Base-by-base conservation (phyloP, 352 stramenopile species). In the Phytophthora tubulina region DNA sequence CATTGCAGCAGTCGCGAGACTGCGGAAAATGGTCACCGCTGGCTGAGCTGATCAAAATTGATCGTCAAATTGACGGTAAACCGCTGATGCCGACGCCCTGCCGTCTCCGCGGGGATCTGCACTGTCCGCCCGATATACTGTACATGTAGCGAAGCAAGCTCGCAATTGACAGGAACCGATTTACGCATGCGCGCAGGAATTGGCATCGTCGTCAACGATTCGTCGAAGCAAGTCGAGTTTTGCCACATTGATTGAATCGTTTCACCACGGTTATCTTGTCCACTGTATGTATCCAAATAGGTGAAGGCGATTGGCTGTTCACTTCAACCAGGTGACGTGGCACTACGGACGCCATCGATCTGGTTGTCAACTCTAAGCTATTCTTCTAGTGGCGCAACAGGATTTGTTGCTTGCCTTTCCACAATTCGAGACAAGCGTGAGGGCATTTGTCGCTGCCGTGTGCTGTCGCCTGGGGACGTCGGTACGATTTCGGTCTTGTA, bases 401-500 rank as follows among this genome's bases (percentile, higher is more conserved):
- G 46, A 35, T 33, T 70, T 58, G 38, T 7, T 31, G 39, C 30
- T 9, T 62, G 51, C 17, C 48, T 42, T 30, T 62, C 27, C 32
- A 63, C 63, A 7, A 31, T 50, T 5, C 8, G 32, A 21, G 21
- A 27, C 21, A 21, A 48, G 9, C 14, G 38, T 11, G 60, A 15
- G 21, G 67, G 70, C 21, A 62, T 49, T 30, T 70, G 60, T 11
- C 51, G 52, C 21, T 33, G 52, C 41, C 51, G 61, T 11, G 41
- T 44, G 10, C 32, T 33, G 8, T 74, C 52, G 7, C 30, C 13
- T 21, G 60, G 45, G 7, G 67, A 64, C 27, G 59, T 65, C 7
- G 62, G 65, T 2, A 79, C 62, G 32, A 78, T 53, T 30, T 82
- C 70, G 0, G 80, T 79, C 38, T 78, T 89, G 70, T 87, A 90